These are phyloP conservation scores for Talaromyces amestolkiae DNA, from an alignment of 2,329 filamentous ascomycete species.

Conservation along the genomic window DNA sequence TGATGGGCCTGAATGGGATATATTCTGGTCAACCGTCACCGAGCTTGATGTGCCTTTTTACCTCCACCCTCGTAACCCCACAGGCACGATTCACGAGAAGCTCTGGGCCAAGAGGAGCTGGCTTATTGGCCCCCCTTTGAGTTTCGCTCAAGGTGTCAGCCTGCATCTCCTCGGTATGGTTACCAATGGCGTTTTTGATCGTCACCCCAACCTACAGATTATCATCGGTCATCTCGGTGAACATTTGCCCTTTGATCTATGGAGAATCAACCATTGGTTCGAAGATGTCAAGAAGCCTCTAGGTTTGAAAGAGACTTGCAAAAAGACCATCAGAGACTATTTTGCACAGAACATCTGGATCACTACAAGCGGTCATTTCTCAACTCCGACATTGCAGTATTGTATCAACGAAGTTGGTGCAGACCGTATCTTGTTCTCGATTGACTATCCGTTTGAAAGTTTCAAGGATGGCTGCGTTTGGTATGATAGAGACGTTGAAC, in stretches of 20 bases:
- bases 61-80: conserved; percentile 35
- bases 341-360: conserved; percentile 30
- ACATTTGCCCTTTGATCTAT: conserved; percentile 26
- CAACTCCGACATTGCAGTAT: conserved; percentile 29
- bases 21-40: conserved; percentile 29
- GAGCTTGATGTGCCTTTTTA: conserved; percentile 29
- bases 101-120: conserved; percentile 27
- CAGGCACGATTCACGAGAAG: conserved; percentile 36
- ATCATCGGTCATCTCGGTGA: conserved; percentile 30
- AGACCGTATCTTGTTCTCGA: conserved; percentile 31
- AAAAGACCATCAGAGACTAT: conserved; percentile 22
- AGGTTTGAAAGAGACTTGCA: conserved; percentile 31
- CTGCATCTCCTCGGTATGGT: conserved; percentile 30
- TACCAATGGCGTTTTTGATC: conserved; percentile 29
- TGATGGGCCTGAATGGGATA: conserved; percentile 52
- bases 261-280: conserved; percentile 32
- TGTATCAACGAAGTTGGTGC: conserved; percentile 29
- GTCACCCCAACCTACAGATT: conserved; percentile 27
- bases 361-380: conserved; percentile 33
- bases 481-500: conserved; percentile 25
- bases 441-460: conserved; percentile 26
- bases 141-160: conserved; percentile 28
- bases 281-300: conserved; percentile 27
- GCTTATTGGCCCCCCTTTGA: conserved; percentile 27
- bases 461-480: conserved; percentile 27